Evolutionary conservation across 805 yeast genomes (phyloP).

Genomic region (Zygotorulaspora sp.): DNA sequence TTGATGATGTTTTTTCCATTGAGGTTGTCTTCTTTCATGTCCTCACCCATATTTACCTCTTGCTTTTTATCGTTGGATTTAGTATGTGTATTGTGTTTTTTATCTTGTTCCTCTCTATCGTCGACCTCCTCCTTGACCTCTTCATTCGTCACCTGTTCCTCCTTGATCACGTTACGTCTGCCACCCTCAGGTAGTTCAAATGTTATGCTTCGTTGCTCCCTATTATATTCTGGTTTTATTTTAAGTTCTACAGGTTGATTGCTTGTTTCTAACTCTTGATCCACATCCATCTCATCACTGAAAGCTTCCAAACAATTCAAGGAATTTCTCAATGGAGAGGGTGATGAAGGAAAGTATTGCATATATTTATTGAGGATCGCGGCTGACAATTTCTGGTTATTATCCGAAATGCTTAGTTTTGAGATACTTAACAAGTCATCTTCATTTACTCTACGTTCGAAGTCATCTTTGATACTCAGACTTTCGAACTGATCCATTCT

Average conservation of each 20-base stretch:
- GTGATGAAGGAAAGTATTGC: conserved; percentile 15
- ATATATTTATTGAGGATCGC: conserved; percentile 16
- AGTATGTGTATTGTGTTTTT: conserved; percentile 3
- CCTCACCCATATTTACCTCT: background rate
- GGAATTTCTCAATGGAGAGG: conserved; percentile 20
- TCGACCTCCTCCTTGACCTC: conserved; percentile 1
- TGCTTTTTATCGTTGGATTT: conserved; percentile 2
- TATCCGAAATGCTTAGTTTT: conserved; percentile 18
- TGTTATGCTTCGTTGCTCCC: no score
- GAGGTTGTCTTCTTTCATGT: conserved; percentile 2
- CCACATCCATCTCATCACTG: conserved; percentile 23
- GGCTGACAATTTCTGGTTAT: conserved; percentile 12
- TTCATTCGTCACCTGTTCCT: background rate
- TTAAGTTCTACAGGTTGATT: background rate
- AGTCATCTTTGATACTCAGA: conserved; percentile 13
- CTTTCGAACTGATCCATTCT: conserved; percentile 16
- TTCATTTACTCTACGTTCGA: conserved; percentile 14
- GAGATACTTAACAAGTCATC: conserved; percentile 22
- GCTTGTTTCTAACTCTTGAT: conserved; percentile 6
- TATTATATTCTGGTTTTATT: background rate
- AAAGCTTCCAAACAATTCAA: conserved; percentile 10
- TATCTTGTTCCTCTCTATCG: conserved; percentile 1
- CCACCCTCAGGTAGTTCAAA: conserved; percentile 4
- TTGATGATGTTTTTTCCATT: conserved; percentile 19
- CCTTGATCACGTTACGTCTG: background rate